Evolutionary conservation across 108 stramenopile species (phyloP).

Genomic region (Cylindrotheca closterium): DNA sequence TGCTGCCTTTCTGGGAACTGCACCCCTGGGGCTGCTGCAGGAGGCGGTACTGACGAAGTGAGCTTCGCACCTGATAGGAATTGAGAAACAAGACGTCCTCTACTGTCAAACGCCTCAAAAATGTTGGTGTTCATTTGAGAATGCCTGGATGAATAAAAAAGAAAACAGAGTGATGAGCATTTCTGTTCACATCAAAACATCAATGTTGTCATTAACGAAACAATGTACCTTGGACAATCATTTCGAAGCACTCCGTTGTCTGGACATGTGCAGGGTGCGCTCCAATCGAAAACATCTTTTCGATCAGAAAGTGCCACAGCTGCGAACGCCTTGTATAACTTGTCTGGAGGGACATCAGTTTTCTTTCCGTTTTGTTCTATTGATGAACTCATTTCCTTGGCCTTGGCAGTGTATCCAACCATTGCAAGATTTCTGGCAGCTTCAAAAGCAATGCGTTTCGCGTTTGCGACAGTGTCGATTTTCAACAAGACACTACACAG

Average conservation of each 20-base stretch:
- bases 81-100: slow-evolving; percentile 50
- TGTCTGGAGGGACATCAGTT: slow-evolving; percentile 36
- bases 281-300: slow-evolving; percentile 72
- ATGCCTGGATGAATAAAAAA: slow-evolving; percentile 43
- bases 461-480: slow-evolving; percentile 55
- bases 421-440: slow-evolving; percentile 76
- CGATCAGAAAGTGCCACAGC: slow-evolving; percentile 41
- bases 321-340: slow-evolving; percentile 54
- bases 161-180: not conserved
- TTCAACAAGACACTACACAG: slow-evolving; percentile 63
- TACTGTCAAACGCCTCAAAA: slow-evolving; percentile 68
- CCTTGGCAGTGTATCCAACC: slow-evolving; percentile 85
- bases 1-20: slow-evolving; percentile 13
- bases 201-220: too few species aligned
- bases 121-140: slow-evolving; percentile 72
- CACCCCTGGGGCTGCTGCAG: not conserved
- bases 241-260: slow-evolving; percentile 77
- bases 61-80: slow-evolving; percentile 26
- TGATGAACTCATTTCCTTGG: slow-evolving; percentile 51
- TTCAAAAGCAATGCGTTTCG: slow-evolving; percentile 79
- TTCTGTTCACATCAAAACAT: too few species aligned
- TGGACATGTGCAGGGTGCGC: slow-evolving; percentile 69
- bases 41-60: not conserved
- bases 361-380: slow-evolving; percentile 32
- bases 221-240: slow-evolving; percentile 75